phyloP scores from a whole-genome alignment of 2,329 filamentous ascomycete genomes.

The Fulvia fulva region DNA sequence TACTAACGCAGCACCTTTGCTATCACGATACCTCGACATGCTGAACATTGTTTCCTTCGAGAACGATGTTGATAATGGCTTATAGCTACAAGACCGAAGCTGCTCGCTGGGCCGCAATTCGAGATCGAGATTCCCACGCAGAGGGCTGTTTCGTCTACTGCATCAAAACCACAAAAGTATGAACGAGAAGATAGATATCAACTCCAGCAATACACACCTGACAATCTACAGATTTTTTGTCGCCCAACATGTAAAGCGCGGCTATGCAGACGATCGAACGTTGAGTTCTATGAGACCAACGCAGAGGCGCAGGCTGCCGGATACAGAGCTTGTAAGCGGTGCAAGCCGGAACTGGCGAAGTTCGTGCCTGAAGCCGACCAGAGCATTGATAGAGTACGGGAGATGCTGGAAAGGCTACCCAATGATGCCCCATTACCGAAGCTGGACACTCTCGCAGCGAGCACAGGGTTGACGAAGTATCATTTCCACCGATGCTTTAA shows the following conservation, averaged over 20 bases:
- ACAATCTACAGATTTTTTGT: slow-evolving; percentile 49
- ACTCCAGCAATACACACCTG: no score
- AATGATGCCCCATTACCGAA: slow-evolving; percentile 5
- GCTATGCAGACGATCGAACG: slow-evolving; percentile 54
- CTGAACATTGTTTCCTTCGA: no score
- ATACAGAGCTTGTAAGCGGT: slow-evolving; percentile 57
- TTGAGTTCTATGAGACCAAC: slow-evolving; percentile 52
- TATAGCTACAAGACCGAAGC: background rate
- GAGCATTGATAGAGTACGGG: slow-evolving; percentile 9
- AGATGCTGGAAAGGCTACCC: slow-evolving; percentile 9
- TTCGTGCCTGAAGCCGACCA: slow-evolving; percentile 9
- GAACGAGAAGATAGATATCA: background rate
- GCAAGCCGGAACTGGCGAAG: slow-evolving; percentile 44
- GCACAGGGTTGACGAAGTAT: slow-evolving; percentile 53
- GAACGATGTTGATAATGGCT: background rate
- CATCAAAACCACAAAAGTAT: slow-evolving; percentile 49
- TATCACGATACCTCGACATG: background rate
- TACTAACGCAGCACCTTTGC: background rate
- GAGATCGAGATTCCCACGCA: slow-evolving; percentile 11
- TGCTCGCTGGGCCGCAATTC: slow-evolving; percentile 16
- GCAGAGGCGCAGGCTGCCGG: slow-evolving; percentile 47
- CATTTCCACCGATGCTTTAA: slow-evolving; percentile 60
- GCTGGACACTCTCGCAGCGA: slow-evolving; percentile 48
- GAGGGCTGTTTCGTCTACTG: slow-evolving; percentile 49
- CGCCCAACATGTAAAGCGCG: slow-evolving; percentile 58